phyloP scores from a whole-genome alignment of 1,284 basidiomycete species.

The Ceratobasidium sp. region DNA sequence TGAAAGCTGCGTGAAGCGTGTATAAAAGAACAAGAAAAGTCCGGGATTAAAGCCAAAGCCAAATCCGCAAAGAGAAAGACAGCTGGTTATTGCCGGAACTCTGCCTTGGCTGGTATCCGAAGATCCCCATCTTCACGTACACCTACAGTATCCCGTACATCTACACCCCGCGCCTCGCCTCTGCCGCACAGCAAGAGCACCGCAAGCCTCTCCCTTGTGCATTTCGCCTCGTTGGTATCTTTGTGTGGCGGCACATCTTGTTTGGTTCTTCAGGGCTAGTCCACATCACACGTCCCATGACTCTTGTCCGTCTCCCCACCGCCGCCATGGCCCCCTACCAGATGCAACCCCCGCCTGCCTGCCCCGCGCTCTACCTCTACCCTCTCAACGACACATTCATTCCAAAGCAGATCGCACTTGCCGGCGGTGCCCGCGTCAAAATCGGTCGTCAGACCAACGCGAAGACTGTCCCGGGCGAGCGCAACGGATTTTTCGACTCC shows the following conservation, averaged over 20 bases:
- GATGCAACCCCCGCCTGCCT: slow-evolving; percentile 51
- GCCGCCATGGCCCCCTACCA: slow-evolving; percentile 37
- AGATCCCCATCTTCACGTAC: too few species aligned
- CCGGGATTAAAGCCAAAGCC: too few species aligned
- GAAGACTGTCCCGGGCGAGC: slow-evolving; percentile 93
- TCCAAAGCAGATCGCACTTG: slow-evolving; percentile 93
- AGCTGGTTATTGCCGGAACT: too few species aligned
- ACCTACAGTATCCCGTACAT: neutral
- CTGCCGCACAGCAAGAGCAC: neutral
- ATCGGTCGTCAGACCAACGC: slow-evolving; percentile 98
- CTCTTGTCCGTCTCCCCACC: slow-evolving; percentile 2
- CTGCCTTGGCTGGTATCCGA: too few species aligned
- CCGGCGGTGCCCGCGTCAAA: slow-evolving; percentile 80
- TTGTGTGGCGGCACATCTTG: slow-evolving; percentile 19
- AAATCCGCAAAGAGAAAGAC: too few species aligned
- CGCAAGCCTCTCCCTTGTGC: neutral
- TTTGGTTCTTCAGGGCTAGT: slow-evolving; percentile 30
- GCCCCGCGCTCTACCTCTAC: slow-evolving; percentile 88
- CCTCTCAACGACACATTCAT: slow-evolving; percentile 96
- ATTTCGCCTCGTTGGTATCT: slow-evolving; percentile 9
- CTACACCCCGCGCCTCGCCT: neutral
- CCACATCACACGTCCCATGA: slow-evolving; percentile 33
- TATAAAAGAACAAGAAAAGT: too few species aligned
- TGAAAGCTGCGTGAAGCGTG: too few species aligned
- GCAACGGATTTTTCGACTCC: slow-evolving; percentile 97